phyloP scores from a whole-genome alignment of 768 basidiomycete genomes.

The Kwoniella bestiolae region DNA sequence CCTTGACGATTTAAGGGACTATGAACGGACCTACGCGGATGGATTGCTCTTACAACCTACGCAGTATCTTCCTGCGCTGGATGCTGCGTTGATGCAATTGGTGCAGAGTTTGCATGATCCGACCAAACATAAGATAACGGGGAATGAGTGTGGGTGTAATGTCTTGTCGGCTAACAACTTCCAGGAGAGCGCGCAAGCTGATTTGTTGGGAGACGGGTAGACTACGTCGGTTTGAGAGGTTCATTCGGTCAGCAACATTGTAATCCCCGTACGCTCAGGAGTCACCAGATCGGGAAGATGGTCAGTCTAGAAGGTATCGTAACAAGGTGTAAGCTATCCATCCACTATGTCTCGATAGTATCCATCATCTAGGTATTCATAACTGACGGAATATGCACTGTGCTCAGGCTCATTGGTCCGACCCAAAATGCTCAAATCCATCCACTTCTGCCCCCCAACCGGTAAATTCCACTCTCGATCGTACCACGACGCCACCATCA shows the following conservation, averaged over 20 bases:
- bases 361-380: neutral
- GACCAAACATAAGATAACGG: constrained; percentile 78
- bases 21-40: constrained; percentile 82
- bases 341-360: no score
- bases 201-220: no score
- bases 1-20: constrained; percentile 92
- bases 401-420: constrained; percentile 78
- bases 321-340: constrained; percentile 78
- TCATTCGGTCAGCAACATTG: constrained; percentile 98
- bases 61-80: constrained; percentile 85
- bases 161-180: no score
- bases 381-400: neutral
- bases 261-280: constrained; percentile 87
- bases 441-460: constrained; percentile 93
- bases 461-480: constrained; percentile 79
- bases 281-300: constrained; percentile 90
- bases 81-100: constrained; percentile 75
- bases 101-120: constrained; percentile 74
- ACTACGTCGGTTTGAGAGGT: constrained; percentile 87
- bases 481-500: constrained; percentile 82
- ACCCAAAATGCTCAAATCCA: constrained; percentile 96
- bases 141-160: constrained; percentile 68
- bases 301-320: constrained; percentile 97
- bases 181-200: no score
- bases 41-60: constrained; percentile 81